Conservation (phyloP, 2,329 filamentous ascomycete genomes). For the Coleophoma eucalyptorum region DNA sequence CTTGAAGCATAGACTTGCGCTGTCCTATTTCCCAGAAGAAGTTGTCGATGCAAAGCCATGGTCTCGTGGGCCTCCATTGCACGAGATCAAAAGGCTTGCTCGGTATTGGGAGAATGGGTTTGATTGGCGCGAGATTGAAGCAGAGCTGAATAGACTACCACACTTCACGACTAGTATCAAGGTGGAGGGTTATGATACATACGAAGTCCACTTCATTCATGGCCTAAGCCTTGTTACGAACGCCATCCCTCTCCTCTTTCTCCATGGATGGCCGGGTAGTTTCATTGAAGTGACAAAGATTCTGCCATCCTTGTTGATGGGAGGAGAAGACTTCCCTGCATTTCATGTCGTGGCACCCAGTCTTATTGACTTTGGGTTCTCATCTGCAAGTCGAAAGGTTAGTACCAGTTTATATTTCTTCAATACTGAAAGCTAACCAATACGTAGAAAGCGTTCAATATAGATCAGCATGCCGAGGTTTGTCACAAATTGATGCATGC, state of each 20-base stretch:
- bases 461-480: conserved; percentile 58
- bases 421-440: background rate
- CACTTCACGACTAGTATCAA: conserved; percentile 50
- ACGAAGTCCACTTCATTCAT: conserved; percentile 62
- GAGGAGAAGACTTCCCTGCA: conserved; percentile 9
- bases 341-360: conserved; percentile 46
- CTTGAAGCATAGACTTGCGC: conserved; percentile 29
- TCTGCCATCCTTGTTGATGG: conserved; percentile 34
- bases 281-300: conserved; percentile 65
- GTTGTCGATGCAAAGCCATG: conserved; percentile 14
- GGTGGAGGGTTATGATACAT: conserved; percentile 51
- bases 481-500: conserved; percentile 65
- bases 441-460: conserved; percentile 49
- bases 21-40: conserved; percentile 25
- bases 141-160: conserved; percentile 52
- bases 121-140: conserved; percentile 59
- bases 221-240: conserved; percentile 42
- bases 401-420: background rate
- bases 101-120: conserved; percentile 42
- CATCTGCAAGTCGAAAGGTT: conserved; percentile 21
- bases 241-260: conserved; percentile 62
- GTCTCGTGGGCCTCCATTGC: conserved; percentile 16
- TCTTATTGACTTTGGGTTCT: conserved; percentile 50
- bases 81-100: conserved; percentile 25
- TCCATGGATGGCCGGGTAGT: conserved; percentile 66